Evolutionary conservation across 1,284 basidiomycete species (phyloP), one percentile per base, ranked within the genome.

Genomic region (Stygiomarasmius scandens): DNA sequence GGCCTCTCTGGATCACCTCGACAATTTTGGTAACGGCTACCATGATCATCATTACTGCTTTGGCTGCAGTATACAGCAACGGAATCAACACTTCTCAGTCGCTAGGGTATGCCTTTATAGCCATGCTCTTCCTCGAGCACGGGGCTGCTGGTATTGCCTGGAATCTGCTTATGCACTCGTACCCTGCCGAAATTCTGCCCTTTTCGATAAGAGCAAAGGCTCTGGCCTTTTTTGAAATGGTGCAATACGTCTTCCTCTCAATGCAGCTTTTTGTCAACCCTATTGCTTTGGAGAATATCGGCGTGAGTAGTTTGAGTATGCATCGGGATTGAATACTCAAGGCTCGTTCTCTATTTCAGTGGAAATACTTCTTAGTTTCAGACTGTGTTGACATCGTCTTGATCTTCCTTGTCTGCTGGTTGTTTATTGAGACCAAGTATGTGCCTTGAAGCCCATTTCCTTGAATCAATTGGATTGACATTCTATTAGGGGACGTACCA

Each of bases 361-460:
- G 58, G 58, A 51, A 55, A 43, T 59, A 59, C 25, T 51, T 55
- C 9, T 19, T 43, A 10, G 53, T 59, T 3, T 55, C 47, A 19
- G 58, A 54, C 16, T 38, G 41, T 23, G 49, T 59, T 11, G 43
- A 55, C 16, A 43, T 34, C 8, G 53, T 54, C 4, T 38, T 55
- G 16, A 11, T 55, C 27, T n/a, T 55, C 14, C 48, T 54, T 32
- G 51, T 59, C 20, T 55, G 53, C 52, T 52, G 49, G 22, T 41
- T 59, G 24, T 59, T 59, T 23, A 54, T 59, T 12, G 58, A 59
- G 22, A 59, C 58, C 2, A 54, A 53, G 58, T 55, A 43, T 24
- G 48, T 43, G 2, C 9, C 22, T 23, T 19, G 8, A 10, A 43
- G 10, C 24, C 23, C 12, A 22, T 10, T 4, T 25, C 14, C 16